Evolutionary conservation across 805 yeast genomes (phyloP).

Genomic region (Saturnispora bothae): DNA sequence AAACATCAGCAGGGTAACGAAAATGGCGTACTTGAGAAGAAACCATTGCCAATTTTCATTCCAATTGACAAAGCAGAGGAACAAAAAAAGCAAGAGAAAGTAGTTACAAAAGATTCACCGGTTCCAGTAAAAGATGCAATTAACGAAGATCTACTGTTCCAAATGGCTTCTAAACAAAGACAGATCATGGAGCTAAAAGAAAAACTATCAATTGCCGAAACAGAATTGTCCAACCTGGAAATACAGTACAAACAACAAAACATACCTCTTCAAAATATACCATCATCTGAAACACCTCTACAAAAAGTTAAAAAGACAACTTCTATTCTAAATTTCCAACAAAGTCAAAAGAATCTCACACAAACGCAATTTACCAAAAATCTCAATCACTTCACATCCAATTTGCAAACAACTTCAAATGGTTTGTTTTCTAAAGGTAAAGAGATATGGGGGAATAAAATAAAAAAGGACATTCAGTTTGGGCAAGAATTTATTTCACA

Average conservation of each 20-base stretch:
- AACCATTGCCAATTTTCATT: conserved; percentile 26
- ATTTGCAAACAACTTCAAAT: conserved; percentile 15
- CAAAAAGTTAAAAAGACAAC: conserved; percentile 10
- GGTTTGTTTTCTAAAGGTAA: conserved; percentile 20
- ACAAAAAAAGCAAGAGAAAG: background rate
- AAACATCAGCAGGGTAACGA: conserved; percentile 8
- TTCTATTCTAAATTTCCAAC: conserved; percentile 12
- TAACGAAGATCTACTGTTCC: conserved; percentile 22
- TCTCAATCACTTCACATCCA: conserved; percentile 18
- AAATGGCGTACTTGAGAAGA: background rate
- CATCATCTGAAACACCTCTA: background rate
- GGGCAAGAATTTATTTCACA: conserved; percentile 13
- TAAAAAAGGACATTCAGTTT: conserved; percentile 12
- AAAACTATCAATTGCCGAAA: conserved; percentile 31
- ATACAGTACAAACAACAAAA: conserved; percentile 18
- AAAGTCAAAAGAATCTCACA: conserved; percentile 5
- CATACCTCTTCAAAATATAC: background rate
- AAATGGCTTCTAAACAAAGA: conserved; percentile 43
- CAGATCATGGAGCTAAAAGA: conserved; percentile 38
- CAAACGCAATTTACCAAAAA: conserved; percentile 15
- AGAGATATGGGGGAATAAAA: conserved; percentile 19
- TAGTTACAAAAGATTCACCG: background rate
- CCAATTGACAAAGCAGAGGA: conserved; percentile 20
- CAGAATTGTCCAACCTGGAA: conserved; percentile 30
- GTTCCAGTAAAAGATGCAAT: background rate